These are phyloP conservation scores for Scorias spongiosa DNA, from an alignment of 2,329 filamentous ascomycete genomes.

Conservation along the genomic window DNA sequence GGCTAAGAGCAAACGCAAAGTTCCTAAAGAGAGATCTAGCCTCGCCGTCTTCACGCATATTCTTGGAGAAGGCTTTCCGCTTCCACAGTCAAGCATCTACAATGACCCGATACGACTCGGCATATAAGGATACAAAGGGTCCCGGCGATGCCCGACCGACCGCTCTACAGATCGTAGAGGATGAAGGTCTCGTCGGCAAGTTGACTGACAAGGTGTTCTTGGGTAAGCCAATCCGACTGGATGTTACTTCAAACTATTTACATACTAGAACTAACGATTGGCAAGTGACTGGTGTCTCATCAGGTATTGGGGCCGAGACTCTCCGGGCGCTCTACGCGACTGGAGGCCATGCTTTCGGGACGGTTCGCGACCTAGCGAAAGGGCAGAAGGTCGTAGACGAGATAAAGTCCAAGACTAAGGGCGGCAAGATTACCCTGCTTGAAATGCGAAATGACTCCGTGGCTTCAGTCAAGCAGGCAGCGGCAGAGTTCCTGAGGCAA, in stretches of 20 bases:
- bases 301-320: conserved; percentile 29
- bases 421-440: conserved; percentile 22
- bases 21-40: too few relatives aligned
- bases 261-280: too few relatives aligned
- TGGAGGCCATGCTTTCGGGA: conserved; percentile 28
- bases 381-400: conserved; percentile 20
- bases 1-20: too few relatives aligned
- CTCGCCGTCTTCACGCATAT: too few relatives aligned
- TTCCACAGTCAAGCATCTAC: too few relatives aligned
- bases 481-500: conserved; percentile 14
- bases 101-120: conserved; percentile 4
- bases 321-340: conserved; percentile 28
- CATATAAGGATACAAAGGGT: conserved; percentile 3
- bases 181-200: conserved; percentile 13
- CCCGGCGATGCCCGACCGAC: conserved; percentile 8
- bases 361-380: conserved; percentile 27
- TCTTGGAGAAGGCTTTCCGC: too few relatives aligned
- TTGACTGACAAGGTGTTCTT: conserved; percentile 24
- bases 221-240: conserved; percentile 19
- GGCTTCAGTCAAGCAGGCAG: conserved; percentile 15
- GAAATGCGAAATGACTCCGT: conserved; percentile 21
- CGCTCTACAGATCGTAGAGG: conserved; percentile 8
- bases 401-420: conserved; percentile 14
- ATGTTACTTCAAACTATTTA: too few relatives aligned
- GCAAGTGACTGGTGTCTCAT: conserved; percentile 25